These are phyloP conservation scores for Tricholoma matsutake DNA, from an alignment of 768 basidiomycete genomes.

Conservation along the genomic window DNA sequence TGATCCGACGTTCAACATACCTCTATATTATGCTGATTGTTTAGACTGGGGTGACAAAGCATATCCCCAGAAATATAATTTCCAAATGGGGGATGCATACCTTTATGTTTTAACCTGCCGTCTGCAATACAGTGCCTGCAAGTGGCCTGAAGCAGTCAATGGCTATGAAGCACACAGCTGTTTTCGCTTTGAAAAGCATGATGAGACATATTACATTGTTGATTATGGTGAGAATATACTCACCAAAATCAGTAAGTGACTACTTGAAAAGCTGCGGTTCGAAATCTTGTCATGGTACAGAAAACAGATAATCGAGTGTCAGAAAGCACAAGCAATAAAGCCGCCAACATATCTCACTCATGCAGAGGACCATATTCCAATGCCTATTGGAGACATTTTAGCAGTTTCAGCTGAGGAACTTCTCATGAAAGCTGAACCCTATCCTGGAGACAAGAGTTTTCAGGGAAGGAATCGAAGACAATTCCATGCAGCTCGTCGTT, in stretches of 20 bases:
- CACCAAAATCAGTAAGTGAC: background rate
- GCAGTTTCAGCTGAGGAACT: background rate
- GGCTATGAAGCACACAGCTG: no score
- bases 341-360: background rate
- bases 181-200: no score
- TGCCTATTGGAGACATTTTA: background rate
- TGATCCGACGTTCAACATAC: constrained; percentile 5
- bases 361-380: background rate
- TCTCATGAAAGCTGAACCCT: background rate
- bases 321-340: background rate
- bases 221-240: constrained; percentile 4
- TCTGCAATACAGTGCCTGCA: no score
- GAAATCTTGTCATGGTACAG: background rate
- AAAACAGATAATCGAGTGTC: background rate
- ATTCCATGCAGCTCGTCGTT: no score
- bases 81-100: no score
- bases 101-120: no score
- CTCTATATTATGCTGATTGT: background rate
- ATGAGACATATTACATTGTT: no score
- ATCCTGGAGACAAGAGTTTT: no score
- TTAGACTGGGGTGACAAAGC: background rate
- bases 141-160: no score
- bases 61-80: no score
- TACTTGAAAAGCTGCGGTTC: background rate
- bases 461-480: no score